Conservation (phyloP, 2,329 filamentous ascomycete species). For the Pseudogymnoascus sp. region DNA sequence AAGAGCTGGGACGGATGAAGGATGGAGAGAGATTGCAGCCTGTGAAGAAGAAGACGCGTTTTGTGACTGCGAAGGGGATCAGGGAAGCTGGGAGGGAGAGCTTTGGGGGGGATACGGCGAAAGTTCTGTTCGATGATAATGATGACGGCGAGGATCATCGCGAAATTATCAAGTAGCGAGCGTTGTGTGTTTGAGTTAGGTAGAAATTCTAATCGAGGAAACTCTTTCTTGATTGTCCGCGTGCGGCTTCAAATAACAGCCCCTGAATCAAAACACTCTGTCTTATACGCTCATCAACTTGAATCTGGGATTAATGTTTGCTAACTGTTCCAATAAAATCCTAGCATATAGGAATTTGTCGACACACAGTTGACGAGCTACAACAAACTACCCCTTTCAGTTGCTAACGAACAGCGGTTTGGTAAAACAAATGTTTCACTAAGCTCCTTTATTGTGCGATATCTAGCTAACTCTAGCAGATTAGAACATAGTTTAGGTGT, state of each 20-base stretch:
- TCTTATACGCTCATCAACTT: background rate
- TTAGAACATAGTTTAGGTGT: background rate
- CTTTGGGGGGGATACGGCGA: conserved; percentile 46
- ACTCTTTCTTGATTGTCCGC: background rate
- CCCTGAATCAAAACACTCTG: background rate
- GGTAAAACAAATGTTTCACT: background rate
- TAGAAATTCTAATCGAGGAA: conserved; percentile 4
- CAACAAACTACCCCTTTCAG: too few species aligned
- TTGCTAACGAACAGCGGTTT: background rate
- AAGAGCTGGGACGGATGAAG: conserved; percentile 56
- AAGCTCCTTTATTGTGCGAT: background rate
- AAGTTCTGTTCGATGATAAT: conserved; percentile 20
- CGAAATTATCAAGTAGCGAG: conserved; percentile 24
- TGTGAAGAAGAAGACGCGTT: conserved; percentile 68
- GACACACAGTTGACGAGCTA: too few species aligned
- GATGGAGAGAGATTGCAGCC: conserved; percentile 46
- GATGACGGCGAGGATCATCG: conserved; percentile 29
- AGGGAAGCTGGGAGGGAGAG: conserved; percentile 71
- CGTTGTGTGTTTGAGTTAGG: background rate
- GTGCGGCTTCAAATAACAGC: background rate
- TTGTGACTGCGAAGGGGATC: conserved; percentile 71
- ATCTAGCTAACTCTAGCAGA: background rate
- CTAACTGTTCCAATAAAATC: background rate
- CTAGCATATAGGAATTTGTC: too few species aligned
- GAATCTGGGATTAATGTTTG: background rate